These are phyloP conservation scores for Calonectria fujianensis DNA, from an alignment of 2,329 filamentous ascomycete genomes.

Conservation along the genomic window DNA sequence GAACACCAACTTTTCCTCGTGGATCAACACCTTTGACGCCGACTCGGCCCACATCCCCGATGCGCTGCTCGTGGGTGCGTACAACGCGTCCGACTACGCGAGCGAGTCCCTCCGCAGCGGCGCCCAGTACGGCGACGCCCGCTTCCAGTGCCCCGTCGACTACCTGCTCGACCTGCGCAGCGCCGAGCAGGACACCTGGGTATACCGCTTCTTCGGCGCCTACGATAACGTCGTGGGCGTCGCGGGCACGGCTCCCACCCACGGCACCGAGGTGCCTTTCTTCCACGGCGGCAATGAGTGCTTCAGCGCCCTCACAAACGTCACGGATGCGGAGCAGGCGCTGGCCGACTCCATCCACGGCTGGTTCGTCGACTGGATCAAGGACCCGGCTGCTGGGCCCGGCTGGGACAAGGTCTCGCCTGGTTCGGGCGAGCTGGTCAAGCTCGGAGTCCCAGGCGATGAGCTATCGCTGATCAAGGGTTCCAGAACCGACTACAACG, in stretches of 20 bases:
- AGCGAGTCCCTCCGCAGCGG: constrained; percentile 64
- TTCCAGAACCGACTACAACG: background rate
- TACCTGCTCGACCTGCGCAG: constrained; percentile 64
- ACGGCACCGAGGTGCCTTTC: constrained; percentile 63
- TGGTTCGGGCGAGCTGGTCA: background rate
- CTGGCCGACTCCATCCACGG: constrained; percentile 64
- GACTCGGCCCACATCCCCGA: constrained; percentile 21
- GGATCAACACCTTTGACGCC: constrained; percentile 45
- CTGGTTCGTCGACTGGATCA: constrained; percentile 67
- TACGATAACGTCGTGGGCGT: constrained; percentile 44
- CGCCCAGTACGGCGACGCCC: constrained; percentile 66
- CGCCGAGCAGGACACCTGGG: constrained; percentile 39
- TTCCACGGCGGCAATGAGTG: constrained; percentile 67
- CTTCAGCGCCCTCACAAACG: constrained; percentile 57
- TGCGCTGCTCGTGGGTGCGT: background rate
- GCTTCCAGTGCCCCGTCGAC: constrained; percentile 66
- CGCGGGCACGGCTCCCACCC: constrained; percentile 51
- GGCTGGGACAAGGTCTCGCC: constrained; percentile 59
- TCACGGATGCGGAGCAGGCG: constrained; percentile 62
- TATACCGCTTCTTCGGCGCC: constrained; percentile 20
- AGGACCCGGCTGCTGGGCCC: constrained; percentile 64
- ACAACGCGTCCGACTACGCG: constrained; percentile 54
- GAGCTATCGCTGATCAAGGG: background rate
- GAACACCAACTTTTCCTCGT: constrained; percentile 53
- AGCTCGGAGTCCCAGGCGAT: background rate